These are phyloP conservation scores for Lophiotrema nucula DNA, from an alignment of 495 filamentous ascomycete species.

Conservation along the genomic window DNA sequence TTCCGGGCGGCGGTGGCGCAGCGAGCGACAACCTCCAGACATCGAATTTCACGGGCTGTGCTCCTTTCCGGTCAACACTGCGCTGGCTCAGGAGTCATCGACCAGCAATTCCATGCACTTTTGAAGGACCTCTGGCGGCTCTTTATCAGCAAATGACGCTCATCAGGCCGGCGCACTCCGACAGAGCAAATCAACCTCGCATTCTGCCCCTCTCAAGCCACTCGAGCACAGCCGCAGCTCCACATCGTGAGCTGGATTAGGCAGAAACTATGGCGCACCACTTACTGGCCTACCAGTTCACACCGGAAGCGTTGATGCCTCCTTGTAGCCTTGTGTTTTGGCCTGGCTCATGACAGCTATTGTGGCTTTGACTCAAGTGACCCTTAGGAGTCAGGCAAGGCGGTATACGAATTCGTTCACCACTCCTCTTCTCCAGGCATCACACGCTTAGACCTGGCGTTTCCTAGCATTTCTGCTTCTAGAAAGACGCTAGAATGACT, in stretches of 20 bases:
- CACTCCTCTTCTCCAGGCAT: background rate
- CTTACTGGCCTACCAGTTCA: background rate
- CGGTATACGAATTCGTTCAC: background rate
- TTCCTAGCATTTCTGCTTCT: background rate
- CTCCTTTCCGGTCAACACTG: too few species aligned
- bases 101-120: too few species aligned
- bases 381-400: constrained; percentile 7
- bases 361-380: constrained; percentile 21
- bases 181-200: constrained; percentile 2
- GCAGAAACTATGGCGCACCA: constrained; percentile 18
- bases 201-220: constrained; percentile 3
- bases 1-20: too few species aligned
- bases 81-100: too few species aligned
- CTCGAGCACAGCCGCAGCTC: background rate
- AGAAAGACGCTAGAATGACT: constrained; percentile 17
- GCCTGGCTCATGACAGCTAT: constrained; percentile 16
- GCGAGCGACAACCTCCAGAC: too few species aligned
- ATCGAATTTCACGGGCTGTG: too few species aligned
- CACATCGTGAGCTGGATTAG: constrained; percentile 1
- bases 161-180: background rate
- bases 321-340: background rate
- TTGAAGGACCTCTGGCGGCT: constrained; percentile 15
- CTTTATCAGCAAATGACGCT: constrained; percentile 19
- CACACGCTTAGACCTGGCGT: too few species aligned
- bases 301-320: background rate